Conservation (phyloP, 1,139 yeast species). For the Geotrichum aggregatum region DNA sequence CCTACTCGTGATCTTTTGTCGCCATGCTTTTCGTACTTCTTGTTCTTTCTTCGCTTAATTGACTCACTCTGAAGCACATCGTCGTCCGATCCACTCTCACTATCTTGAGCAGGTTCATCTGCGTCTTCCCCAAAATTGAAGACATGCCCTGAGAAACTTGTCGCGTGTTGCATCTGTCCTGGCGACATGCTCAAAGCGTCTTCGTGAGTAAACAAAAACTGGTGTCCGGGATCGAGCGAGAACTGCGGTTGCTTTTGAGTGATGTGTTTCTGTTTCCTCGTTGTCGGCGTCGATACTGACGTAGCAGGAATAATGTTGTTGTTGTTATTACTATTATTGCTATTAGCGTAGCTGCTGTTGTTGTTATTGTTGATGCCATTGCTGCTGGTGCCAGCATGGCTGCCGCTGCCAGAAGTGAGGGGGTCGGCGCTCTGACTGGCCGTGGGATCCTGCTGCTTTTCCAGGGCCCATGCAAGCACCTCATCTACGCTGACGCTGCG, state of each 20-base stretch:
- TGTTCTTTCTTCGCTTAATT: not conserved
- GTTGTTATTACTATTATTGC: no score
- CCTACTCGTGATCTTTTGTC: not conserved
- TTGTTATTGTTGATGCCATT: no score
- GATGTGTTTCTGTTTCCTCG: not conserved
- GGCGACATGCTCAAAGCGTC: not conserved
- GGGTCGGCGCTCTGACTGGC: no score
- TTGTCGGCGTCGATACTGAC: not conserved
- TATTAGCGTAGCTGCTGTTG: not conserved
- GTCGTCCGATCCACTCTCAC: slow-evolving; percentile 4
- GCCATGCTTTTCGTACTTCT: not conserved
- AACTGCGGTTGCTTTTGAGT: not conserved
- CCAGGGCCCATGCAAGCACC: slow-evolving; percentile 20
- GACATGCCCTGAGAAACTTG: not conserved
- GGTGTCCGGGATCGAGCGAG: not conserved
- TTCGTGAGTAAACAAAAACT: not conserved
- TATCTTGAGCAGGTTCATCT: not conserved
- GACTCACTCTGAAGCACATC: not conserved
- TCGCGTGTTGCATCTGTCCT: not conserved
- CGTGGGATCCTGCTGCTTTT: slow-evolving; percentile 21
- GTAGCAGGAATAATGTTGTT: no score
- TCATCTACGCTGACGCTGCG: slow-evolving; percentile 14
- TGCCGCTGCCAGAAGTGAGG: not conserved
- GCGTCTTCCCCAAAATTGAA: not conserved
- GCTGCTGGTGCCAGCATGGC: slow-evolving; percentile 1